Evolutionary conservation across 2,329 filamentous ascomycete genomes (phyloP).

Genomic region (Helminthosporium solani): DNA sequence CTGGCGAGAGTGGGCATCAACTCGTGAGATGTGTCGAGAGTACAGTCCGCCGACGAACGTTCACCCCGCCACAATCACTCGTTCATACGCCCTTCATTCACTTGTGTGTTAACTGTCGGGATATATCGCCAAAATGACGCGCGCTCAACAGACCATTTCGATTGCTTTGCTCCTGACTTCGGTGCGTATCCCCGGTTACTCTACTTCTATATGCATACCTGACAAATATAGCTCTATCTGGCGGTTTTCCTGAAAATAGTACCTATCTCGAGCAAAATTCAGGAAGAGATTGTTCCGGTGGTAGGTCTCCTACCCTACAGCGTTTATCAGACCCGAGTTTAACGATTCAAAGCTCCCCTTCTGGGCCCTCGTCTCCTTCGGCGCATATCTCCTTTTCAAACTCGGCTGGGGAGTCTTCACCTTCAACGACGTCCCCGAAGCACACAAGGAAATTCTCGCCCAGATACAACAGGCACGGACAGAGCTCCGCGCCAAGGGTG

Average conservation of each 20-base stretch:
- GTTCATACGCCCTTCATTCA: not conserved
- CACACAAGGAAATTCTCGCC: conserved; percentile 82
- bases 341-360: conserved; percentile 70
- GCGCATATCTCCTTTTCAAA: conserved; percentile 86
- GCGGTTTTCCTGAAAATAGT: conserved; percentile 81
- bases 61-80: conserved; percentile 11
- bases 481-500: conserved; percentile 72
- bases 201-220: conserved; percentile 17
- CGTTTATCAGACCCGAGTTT: not conserved
- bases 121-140: conserved; percentile 69
- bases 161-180: conserved; percentile 84
- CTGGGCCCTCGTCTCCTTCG: conserved; percentile 88
- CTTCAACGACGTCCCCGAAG: conserved; percentile 93
- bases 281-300: conserved; percentile 83
- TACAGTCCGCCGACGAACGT: conserved; percentile 9
- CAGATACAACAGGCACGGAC: conserved; percentile 77
- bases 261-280: conserved; percentile 73
- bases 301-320: conserved; percentile 57
- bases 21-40: conserved; percentile 2
- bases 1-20: not conserved
- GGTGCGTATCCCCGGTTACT: conserved; percentile 54
- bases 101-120: conserved; percentile 5
- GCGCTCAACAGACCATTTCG: conserved; percentile 89
- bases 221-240: conserved; percentile 73
- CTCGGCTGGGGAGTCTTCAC: conserved; percentile 91